Base-by-base conservation (phyloP, 1,284 basidiomycete species). In the Trichosporon ovoides region DNA sequence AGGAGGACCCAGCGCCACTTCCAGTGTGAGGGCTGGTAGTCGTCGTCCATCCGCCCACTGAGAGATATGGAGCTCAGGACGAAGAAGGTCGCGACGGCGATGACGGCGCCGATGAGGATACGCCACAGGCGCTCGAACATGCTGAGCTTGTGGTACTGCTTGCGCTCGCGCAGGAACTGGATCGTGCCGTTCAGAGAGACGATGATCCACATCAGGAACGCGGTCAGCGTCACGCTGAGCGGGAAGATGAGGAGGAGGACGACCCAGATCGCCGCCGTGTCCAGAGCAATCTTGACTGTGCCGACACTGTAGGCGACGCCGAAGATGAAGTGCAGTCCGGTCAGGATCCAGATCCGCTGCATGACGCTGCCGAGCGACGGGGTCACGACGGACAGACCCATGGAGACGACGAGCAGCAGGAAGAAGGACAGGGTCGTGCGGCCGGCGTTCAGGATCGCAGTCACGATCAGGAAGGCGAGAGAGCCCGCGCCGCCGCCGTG, bases 1-100 rank as follows among this genome's bases (percentile, higher is more conserved):
- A 98, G 82, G 14, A 98, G 80, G 84, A 93, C 91, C 96, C 96
- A 99, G 53, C 94, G 85, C 55, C 85, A 84, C 63, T 83, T 84
- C 95, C 95, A 98, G n/a, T 91, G 89, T 62, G 87, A 87, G 1
- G 94, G 89, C 7, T 90, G 88, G 71, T 95, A 98, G 71, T 95
- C 91, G 83, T 96, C 91, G 9, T 90, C 87, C 18, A 91, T 80
- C 52, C 93, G 85, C 61, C 90, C 90, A 0, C 91, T 92, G 78
- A 98, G 92, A 7, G 89, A 87, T 72, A 97, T 80, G 0, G 90
- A 87, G 1, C 93, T 95, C 6, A 97, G 86, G 24, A 95, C 86
- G 73, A 98, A 98, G 81, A 98, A 97, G 22, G 85, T 82, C 5
- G 83, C 83, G 60, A 98, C 88, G 51, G 92, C 84, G 52, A 92